phyloP scores from a whole-genome alignment of 371 early-diverging fungal genomes.

The Parasitella parasitica region DNA sequence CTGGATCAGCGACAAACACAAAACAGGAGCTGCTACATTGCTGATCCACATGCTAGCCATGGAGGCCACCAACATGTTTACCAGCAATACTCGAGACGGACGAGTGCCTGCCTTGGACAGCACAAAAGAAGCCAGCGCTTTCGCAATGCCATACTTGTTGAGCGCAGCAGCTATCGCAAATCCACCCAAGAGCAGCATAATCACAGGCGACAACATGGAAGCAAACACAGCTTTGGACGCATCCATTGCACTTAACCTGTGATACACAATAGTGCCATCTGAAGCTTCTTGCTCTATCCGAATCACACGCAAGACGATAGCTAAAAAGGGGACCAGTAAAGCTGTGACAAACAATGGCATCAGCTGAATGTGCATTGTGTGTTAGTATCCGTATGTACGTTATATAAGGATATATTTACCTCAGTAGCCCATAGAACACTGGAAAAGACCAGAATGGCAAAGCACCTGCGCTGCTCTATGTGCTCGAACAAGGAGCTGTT shows the following conservation, averaged over 20 bases:
- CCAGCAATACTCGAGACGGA: slow-evolving; percentile 81
- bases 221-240: slow-evolving; percentile 74
- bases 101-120: slow-evolving; percentile 87
- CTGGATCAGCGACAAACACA: slow-evolving; percentile 93
- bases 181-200: slow-evolving; percentile 82
- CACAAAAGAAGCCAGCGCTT: slow-evolving; percentile 83
- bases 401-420: slow-evolving; percentile 46
- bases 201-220: slow-evolving; percentile 82
- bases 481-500: slow-evolving; percentile 53
- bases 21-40: slow-evolving; percentile 97
- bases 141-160: slow-evolving; percentile 90
- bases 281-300: slow-evolving; percentile 62
- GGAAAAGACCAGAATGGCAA: slow-evolving; percentile 63
- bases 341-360: slow-evolving; percentile 83
- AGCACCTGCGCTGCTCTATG: slow-evolving; percentile 53
- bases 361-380: slow-evolving; percentile 69
- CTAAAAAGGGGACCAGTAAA: slow-evolving; percentile 72
- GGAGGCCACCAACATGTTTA: slow-evolving; percentile 93
- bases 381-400: slow-evolving; percentile 69
- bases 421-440: slow-evolving; percentile 71
- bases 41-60: slow-evolving; percentile 97
- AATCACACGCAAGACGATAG: slow-evolving; percentile 69
- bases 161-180: slow-evolving; percentile 82
- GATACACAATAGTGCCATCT: slow-evolving; percentile 56
- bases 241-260: slow-evolving; percentile 52